Evolutionary conservation across 2,329 filamentous ascomycete species (phyloP).

Genomic region (Pyricularia grisea): DNA sequence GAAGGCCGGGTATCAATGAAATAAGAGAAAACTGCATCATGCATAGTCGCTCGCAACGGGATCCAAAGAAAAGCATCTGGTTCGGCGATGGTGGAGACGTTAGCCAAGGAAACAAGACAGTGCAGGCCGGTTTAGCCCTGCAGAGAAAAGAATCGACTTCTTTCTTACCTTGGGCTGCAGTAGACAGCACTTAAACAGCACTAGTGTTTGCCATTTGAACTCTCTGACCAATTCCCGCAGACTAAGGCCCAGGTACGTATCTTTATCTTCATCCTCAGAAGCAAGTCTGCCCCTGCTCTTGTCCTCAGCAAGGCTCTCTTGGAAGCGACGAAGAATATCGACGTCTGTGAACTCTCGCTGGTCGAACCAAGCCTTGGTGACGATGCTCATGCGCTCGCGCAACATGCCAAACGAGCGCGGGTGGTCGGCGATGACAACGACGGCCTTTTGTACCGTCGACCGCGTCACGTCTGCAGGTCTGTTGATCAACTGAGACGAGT

Average conservation of each 20-base stretch:
- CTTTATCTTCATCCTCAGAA: conserved; percentile 62
- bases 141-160: background rate
- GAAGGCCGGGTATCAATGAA: conserved; percentile 85
- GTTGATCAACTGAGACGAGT: conserved; percentile 66
- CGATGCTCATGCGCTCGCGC: conserved; percentile 78
- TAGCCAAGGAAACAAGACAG: background rate
- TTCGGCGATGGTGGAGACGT: background rate
- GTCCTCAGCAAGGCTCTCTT: conserved; percentile 72
- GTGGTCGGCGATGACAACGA: conserved; percentile 87
- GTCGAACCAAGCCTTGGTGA: conserved; percentile 93
- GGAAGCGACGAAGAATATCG: conserved; percentile 83
- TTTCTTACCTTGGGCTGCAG: conserved; percentile 77
- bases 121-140: background rate
- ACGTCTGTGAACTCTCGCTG: conserved; percentile 87
- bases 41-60: conserved; percentile 90
- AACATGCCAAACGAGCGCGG: conserved; percentile 86
- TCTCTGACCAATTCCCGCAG: conserved; percentile 86
- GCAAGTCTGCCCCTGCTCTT: conserved; percentile 42
- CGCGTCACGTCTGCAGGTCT: conserved; percentile 86
- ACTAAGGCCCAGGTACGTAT: conserved; percentile 83
- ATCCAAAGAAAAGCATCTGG: conserved; percentile 97
- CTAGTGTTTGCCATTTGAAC: conserved; percentile 89
- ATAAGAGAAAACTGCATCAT: conserved; percentile 98
- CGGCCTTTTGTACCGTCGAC: conserved; percentile 94
- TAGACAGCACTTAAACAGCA: conserved; percentile 87